phyloP scores from a whole-genome alignment of 805 yeast genomes.

The Ogataea corticis region DNA sequence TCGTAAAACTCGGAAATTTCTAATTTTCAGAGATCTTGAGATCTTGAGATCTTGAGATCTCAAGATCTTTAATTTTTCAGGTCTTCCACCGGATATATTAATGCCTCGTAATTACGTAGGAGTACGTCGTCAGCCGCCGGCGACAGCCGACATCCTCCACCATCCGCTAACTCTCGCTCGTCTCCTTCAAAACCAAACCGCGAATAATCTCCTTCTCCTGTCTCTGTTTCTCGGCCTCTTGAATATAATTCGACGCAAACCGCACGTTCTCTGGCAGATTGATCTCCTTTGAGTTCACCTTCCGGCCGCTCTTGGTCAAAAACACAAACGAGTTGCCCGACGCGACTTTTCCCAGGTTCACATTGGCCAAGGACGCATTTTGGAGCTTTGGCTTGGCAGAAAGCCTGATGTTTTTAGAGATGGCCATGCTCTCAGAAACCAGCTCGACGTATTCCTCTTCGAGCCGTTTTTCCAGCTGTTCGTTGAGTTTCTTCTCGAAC shows the following conservation, averaged over 20 bases:
- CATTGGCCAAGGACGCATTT: neutral
- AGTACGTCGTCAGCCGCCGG: no score
- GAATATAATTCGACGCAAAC: constrained; percentile 52
- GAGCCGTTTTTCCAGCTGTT: constrained; percentile 34
- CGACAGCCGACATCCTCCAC: no score
- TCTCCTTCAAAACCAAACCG: constrained; percentile 47
- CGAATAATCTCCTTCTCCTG: constrained; percentile 59
- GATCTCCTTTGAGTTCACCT: constrained; percentile 43
- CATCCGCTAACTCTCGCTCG: constrained; percentile 24
- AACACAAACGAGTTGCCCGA: constrained; percentile 43
- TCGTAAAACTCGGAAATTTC: no score
- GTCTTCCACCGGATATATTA: no score
- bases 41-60: no score
- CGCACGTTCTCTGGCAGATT: constrained; percentile 53
- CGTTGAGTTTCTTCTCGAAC: constrained; percentile 31
- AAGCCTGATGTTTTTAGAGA: constrained; percentile 33
- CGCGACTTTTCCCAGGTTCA: neutral
- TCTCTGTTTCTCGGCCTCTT: constrained; percentile 50
- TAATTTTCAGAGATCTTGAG: no score
- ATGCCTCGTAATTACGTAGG: no score
- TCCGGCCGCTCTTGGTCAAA: constrained; percentile 55
- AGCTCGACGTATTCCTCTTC: constrained; percentile 58
- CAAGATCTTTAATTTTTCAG: no score
- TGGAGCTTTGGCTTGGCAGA: constrained; percentile 5
- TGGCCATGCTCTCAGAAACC: constrained; percentile 47